Evolutionary conservation across 345 rosid genomes (phyloP).

Genomic region (Excoecaria agallocha): DNA sequence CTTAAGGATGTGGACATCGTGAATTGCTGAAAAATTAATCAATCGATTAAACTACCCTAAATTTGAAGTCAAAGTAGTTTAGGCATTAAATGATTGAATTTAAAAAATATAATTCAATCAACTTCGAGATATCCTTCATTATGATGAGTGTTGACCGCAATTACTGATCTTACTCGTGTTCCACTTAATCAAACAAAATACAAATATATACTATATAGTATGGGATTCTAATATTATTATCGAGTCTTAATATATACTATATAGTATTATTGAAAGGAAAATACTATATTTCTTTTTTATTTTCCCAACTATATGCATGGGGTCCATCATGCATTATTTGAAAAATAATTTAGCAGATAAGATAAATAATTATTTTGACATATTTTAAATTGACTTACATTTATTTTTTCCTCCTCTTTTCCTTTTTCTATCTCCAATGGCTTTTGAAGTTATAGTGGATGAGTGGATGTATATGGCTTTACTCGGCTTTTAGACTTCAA

Average conservation of each 20-base stretch:
- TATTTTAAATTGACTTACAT: no score
- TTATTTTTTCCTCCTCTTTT: background rate
- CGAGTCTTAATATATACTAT: no score
- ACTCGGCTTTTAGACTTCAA: background rate
- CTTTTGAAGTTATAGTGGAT: background rate
- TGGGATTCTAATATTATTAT: no score
- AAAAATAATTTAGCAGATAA: slow-evolving; percentile 36
- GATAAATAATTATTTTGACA: slow-evolving; percentile 20
- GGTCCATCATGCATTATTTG: slow-evolving; percentile 44
- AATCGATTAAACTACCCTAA: background rate
- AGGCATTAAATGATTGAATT: background rate
- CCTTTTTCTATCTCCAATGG: background rate
- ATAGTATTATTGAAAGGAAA: no score
- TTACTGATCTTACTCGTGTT: background rate
- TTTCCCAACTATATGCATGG: slow-evolving; percentile 22
- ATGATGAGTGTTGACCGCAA: background rate
- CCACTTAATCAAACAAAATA: background rate
- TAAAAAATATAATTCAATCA: background rate
- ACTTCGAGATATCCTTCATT: background rate
- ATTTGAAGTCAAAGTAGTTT: background rate
- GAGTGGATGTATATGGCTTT: background rate
- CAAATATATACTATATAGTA: no score
- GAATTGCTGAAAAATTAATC: background rate
- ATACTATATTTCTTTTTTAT: background rate
- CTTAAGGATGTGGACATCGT: background rate